Evolutionary conservation across 192 early-diverging fungal species (phyloP), one percentile per base, ranked within the genome.

Genomic region (Haplosporangium gracile): DNA sequence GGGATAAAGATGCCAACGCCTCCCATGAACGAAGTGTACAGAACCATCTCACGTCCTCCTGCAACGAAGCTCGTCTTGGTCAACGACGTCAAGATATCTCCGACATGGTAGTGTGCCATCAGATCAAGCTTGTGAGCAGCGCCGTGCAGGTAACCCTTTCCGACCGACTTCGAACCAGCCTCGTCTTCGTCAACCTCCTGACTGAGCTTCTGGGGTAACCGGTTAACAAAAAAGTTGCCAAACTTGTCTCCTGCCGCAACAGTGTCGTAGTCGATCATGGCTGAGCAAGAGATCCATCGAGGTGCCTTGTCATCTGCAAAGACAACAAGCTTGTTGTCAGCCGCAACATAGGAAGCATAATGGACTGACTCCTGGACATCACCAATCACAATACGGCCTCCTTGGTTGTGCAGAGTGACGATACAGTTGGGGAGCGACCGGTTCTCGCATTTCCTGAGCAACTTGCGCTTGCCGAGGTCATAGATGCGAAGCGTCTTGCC

Each of bases 161-260:
- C 97, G 42, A 96, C 88, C 34, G 97, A 89, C 68, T 95, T 93
- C 74, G 94, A 94, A 5, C 97, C 97, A 7, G 96, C 95, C 8
- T 96, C 94, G 82, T 98, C 98, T 39, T 97, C 95, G 70, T 98
- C 97, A 60, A 99, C 88, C 73, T 95, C 93, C 70, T 94, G 89
- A 32, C 91, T 91, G 0, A 93, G 91, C 10, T 92, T 88, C 34
- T 89, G 75, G 3, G 96, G 92, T 76, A 97, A 84, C 32, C 99
- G 92, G 71, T 94, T 79, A 16, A 96, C 93, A 72, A 94, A 95
- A 32, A 99, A 88, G 78, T 98, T 98, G 43, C 99, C 99, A 94
- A 99, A 99, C 88, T 98, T 97, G 92, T 99, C 99, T 26, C 96
- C 98, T 24, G 93, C 95, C 8, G 93, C 95, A 8, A 98, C 92